phyloP scores from a whole-genome alignment of 2,329 filamentous ascomycete species.

The Geoglossum cookeanum region DNA sequence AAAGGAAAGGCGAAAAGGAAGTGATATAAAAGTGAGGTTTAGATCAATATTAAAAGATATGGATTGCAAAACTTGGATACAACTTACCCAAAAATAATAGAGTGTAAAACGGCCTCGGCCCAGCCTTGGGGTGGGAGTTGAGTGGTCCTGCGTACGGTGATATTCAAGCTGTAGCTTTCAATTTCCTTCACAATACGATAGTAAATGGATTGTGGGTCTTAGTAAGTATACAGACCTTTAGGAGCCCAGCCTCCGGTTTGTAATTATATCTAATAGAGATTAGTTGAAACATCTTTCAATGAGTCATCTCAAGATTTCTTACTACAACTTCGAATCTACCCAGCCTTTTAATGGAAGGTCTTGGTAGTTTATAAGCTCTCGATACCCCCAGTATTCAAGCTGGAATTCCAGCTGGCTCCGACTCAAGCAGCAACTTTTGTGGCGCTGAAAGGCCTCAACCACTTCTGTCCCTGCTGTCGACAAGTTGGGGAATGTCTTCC shows the following conservation, averaged over 20 bases:
- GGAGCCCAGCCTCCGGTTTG: not conserved
- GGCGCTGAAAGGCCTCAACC: not conserved
- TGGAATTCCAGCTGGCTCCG: not conserved
- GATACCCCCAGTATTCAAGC: not conserved
- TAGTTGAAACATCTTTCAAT: not conserved
- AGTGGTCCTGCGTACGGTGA: too few relatives aligned
- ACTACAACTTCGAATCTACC: not conserved
- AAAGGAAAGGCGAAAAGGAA: too few relatives aligned
- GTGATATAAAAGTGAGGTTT: too few relatives aligned
- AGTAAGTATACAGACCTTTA: not conserved
- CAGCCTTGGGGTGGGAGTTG: too few relatives aligned
- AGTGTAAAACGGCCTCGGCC: too few relatives aligned
- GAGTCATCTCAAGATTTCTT: not conserved
- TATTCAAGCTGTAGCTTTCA: not conserved
- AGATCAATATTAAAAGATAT: too few relatives aligned
- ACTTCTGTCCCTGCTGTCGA: not conserved
- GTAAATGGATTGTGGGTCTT: not conserved
- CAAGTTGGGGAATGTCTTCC: not conserved
- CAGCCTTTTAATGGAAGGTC: not conserved
- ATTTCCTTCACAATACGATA: not conserved
- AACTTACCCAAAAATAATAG: too few relatives aligned
- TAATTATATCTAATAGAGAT: not conserved
- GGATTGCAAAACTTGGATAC: too few relatives aligned
- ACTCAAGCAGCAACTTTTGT: not conserved
- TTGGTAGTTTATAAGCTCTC: not conserved